Evolutionary conservation across 306 rosid genomes (phyloP).

Genomic region (Albizia julibrissin): DNA sequence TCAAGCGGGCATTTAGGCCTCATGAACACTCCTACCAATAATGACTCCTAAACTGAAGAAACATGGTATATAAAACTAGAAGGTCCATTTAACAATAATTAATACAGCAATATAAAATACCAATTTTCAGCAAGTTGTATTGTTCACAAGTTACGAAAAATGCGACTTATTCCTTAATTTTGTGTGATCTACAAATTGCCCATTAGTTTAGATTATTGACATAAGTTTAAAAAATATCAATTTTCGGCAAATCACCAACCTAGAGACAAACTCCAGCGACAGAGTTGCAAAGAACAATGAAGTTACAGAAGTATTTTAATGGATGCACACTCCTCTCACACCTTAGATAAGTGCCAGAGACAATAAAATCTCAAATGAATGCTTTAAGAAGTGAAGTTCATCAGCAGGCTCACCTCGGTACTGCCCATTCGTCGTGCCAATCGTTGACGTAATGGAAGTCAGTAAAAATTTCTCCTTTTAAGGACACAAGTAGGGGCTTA

Average conservation of each 20-base stretch:
- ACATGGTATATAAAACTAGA: too few species aligned
- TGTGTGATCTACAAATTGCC: too few species aligned
- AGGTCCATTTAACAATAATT: not conserved
- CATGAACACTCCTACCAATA: too few species aligned
- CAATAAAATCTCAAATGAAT: not conserved
- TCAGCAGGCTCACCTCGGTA: not conserved
- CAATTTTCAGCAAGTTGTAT: not conserved
- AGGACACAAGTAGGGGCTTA: conserved; percentile 16
- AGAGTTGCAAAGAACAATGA: conserved; percentile 23
- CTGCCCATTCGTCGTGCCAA: not conserved
- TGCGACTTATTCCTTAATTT: too few species aligned
- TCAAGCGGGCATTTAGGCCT: too few species aligned
- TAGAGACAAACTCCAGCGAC: conserved; percentile 26
- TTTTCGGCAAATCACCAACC: conserved; percentile 21
- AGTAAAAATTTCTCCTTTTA: not conserved
- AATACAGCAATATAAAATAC: too few species aligned
- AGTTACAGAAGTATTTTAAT: not conserved
- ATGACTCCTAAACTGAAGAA: not conserved
- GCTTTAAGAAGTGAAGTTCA: not conserved
- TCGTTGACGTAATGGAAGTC: not conserved
- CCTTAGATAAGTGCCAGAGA: not conserved
- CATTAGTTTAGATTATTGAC: too few species aligned
- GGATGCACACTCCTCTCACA: not conserved
- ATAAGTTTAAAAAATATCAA: not conserved
- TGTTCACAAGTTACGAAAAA: not conserved